Evolutionary conservation across 345 rosid species (phyloP).

Genomic region (Rhodomyrtus tomentosa): DNA sequence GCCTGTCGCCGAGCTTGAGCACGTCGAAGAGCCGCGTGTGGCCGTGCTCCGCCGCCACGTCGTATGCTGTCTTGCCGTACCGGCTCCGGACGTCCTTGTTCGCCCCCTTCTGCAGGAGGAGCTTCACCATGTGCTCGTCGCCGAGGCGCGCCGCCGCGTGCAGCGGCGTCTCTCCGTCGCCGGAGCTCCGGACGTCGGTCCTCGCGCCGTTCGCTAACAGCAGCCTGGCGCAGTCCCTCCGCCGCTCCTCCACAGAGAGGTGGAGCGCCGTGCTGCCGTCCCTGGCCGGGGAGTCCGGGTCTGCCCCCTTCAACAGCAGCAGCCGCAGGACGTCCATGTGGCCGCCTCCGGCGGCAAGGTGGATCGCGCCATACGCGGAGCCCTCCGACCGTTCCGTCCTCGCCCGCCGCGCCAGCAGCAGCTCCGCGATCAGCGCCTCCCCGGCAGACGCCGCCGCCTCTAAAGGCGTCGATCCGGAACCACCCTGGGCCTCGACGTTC

Average conservation of each 20-base stretch:
- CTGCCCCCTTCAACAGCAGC: constrained; percentile 40
- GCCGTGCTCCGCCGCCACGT: constrained; percentile 43
- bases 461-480: constrained; percentile 34
- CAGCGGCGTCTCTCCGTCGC: constrained; percentile 37
- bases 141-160: constrained; percentile 45
- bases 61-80: constrained; percentile 36
- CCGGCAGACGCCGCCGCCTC: constrained; percentile 46
- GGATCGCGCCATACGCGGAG: constrained; percentile 41
- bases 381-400: constrained; percentile 30
- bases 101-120: constrained; percentile 44
- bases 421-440: constrained; percentile 45
- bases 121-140: constrained; percentile 42
- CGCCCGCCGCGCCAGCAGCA: constrained; percentile 38
- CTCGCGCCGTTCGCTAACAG: constrained; percentile 33
- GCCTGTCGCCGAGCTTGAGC: constrained; percentile 39
- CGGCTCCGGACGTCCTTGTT: constrained; percentile 41
- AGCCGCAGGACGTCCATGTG: constrained; percentile 41
- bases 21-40: constrained; percentile 41
- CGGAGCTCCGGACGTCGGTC: constrained; percentile 12
- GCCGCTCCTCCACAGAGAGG: constrained; percentile 33
- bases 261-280: constrained; percentile 49
- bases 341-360: constrained; percentile 34
- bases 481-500: constrained; percentile 26
- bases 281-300: constrained; percentile 27
- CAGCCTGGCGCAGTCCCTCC: constrained; percentile 34